These are phyloP conservation scores for Arachis monticola DNA, from an alignment of 331 rosid species.

Conservation along the genomic window DNA sequence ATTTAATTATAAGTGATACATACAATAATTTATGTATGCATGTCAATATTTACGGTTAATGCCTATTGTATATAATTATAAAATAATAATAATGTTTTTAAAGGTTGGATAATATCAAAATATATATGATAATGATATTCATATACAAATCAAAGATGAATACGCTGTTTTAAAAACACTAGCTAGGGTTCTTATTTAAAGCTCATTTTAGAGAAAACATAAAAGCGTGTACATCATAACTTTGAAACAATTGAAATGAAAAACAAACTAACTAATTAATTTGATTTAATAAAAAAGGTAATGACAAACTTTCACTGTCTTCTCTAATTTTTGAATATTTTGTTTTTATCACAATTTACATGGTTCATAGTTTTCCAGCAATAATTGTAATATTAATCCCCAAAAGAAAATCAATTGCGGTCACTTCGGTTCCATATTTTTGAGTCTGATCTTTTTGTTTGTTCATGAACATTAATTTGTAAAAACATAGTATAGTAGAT, in stretches of 20 bases:
- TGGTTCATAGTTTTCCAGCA: conserved; percentile 56
- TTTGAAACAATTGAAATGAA: background rate
- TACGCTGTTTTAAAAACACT: background rate
- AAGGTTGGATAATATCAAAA: too few relatives aligned
- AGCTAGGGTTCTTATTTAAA: background rate
- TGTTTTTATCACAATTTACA: conserved; percentile 29
- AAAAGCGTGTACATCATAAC: background rate
- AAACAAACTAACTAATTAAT: background rate
- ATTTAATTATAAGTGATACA: too few relatives aligned
- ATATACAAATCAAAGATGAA: background rate
- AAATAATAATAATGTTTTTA: too few relatives aligned
- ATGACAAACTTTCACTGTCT: conserved; percentile 37
- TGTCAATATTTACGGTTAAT: too few relatives aligned
- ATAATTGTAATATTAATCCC: background rate
- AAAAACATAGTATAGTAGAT: background rate
- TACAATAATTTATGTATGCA: too few relatives aligned
- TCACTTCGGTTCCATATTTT: conserved; percentile 30
- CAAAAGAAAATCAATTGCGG: background rate
- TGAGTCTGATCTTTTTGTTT: conserved; percentile 37
- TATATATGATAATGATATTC: too few relatives aligned
- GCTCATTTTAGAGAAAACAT: background rate
- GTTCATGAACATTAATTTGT: conserved; percentile 24
- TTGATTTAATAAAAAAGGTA: background rate
- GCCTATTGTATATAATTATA: too few relatives aligned
- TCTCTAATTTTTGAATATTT: background rate